Base-by-base conservation (phyloP, 768 basidiomycete species). In the Hortiboletus campestris region DNA sequence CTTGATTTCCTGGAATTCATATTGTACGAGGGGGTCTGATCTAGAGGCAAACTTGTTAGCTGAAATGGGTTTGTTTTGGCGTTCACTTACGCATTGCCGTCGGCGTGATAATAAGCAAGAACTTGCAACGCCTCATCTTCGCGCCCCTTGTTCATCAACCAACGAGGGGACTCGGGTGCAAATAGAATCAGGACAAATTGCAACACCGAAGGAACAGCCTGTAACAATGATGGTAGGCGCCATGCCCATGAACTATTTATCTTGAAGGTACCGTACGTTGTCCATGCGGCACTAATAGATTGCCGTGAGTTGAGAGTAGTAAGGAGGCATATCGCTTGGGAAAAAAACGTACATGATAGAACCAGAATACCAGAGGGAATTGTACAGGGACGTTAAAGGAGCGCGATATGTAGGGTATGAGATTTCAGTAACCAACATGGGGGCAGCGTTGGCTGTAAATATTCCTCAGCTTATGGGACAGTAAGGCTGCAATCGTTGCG, bases 341-440 rank as follows among this genome's bases (percentile, higher is more conserved):
- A 25, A 60, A 56, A 46, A 51, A 39, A 75, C 82, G 42, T 60
- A 86, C 84, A 91, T 66, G 67, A 92, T 90, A 52, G 89, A 78
- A 55, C 91, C 91, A 16, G 86, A 84, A 68, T 90, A 91, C 90
- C 91, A 93, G 57, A 91, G 84, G 31, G 89, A 86, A 77, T 91
- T 90, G 76, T 89, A 91, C 47, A 84, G 72, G 2, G 88, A 84
- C 14, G 89, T 93, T 55, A 94, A 72, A 34, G 84, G 84, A 14
- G 85, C 87, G 61, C 92, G 90, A 71, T 94, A 87, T 12, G 81
- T 76, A 16, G 91, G 92, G 69, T 93, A 93, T 1, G 91, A 80
- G n/a, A 94, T 73, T 72, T 94, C 92, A 46, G 90, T 87, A 51
- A 94, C 84, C 74, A 94, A 73, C 78, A 93, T 81, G 12, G 92